Evolutionary conservation across 2,329 filamentous ascomycete genomes (phyloP).

Genomic region (Alternaria metachromatica): DNA sequence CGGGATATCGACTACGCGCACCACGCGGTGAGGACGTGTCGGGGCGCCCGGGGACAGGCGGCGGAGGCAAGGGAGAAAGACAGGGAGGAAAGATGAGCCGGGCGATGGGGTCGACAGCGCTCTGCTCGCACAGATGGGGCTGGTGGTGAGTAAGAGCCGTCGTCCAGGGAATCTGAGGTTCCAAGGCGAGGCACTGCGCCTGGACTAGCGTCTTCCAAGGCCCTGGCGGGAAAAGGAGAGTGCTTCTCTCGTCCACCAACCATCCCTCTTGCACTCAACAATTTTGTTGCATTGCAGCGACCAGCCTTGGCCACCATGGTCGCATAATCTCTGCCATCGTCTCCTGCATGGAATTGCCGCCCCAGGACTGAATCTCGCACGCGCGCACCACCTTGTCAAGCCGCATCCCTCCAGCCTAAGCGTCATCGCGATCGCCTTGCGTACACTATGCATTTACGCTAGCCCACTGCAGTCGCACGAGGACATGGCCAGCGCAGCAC

Average conservation of each 20-base stretch:
- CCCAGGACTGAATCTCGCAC: background rate
- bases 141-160: constrained; percentile 32
- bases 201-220: constrained; percentile 11
- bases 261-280: constrained; percentile 18
- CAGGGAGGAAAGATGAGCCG: constrained; percentile 16
- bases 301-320: constrained; percentile 9
- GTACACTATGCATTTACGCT: constrained; percentile 5
- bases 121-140: constrained; percentile 29
- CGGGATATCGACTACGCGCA: constrained; percentile 35
- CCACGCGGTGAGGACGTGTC: constrained; percentile 36
- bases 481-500: background rate
- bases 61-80: constrained; percentile 4
- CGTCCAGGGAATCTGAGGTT: constrained; percentile 33
- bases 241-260: constrained; percentile 20
- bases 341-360: background rate
- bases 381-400: constrained; percentile 11
- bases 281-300: constrained; percentile 11
- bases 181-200: constrained; percentile 20
- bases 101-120: constrained; percentile 18
- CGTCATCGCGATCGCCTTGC: constrained; percentile 34
- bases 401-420: constrained; percentile 23
- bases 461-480: constrained; percentile 5
- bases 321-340: constrained; percentile 18
- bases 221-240: constrained; percentile 21
- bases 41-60: constrained; percentile 10